A percentile compares a stretch with the other conserved stretches of the same genome.
Conservation (phyloP, 2,329 filamentous ascomycete species). For the Knufia fluminis region DNA sequence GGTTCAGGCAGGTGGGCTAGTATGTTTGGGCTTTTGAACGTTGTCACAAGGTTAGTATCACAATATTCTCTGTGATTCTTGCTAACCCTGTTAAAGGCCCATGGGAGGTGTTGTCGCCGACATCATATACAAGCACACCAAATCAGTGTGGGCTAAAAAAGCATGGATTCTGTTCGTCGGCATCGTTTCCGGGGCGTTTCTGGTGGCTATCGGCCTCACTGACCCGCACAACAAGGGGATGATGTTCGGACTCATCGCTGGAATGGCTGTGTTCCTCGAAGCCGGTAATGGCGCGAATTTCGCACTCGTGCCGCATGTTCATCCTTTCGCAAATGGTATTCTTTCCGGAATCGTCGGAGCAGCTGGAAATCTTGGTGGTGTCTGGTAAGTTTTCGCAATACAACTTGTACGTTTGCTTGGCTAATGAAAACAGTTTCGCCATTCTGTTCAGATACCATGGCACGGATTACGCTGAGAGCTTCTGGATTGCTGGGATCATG, state of each 20-base stretch:
- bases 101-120: conserved; percentile 45
- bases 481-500: conserved; percentile 77
- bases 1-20: conserved; percentile 46
- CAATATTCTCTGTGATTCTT: background rate
- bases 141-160: conserved; percentile 55
- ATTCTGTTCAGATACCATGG: conserved; percentile 71
- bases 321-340: conserved; percentile 70
- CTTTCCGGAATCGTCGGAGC: conserved; percentile 72
- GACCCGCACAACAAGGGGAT: conserved; percentile 53
- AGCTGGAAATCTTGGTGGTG: conserved; percentile 72
- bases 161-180: conserved; percentile 48
- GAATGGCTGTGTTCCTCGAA: conserved; percentile 74
- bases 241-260: conserved; percentile 68
- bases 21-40: conserved; percentile 45
- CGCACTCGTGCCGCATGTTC: conserved; percentile 75
- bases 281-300: conserved; percentile 82
- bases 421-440: background rate
- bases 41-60: conserved; percentile 34
- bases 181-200: conserved; percentile 49
- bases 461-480: conserved; percentile 56
- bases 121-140: conserved; percentile 43
- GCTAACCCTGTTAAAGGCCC: conserved; percentile 11
- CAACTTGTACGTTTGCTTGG: too few relatives aligned
- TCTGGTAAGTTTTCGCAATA: conserved; percentile 58
- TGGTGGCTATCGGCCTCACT: conserved; percentile 52